phyloP scores from a whole-genome alignment of 805 yeast species.

The Ogataea pignaliae region DNA sequence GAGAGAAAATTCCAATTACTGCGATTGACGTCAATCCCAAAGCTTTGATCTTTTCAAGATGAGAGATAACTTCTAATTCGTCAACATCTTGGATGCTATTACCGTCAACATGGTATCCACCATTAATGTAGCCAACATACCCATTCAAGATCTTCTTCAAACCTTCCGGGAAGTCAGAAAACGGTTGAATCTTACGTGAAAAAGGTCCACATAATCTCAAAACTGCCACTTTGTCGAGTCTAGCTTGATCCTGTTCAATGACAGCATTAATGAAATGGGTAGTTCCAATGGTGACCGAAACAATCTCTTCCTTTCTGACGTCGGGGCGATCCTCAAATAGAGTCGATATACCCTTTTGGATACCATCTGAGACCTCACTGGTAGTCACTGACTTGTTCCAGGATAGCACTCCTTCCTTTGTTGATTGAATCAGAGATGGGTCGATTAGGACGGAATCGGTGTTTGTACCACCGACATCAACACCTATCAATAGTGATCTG shows the following conservation, averaged over 20 bases:
- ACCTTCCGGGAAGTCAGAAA: conserved; percentile 41
- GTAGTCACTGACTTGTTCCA: conserved; percentile 43
- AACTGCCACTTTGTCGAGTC: conserved; percentile 42
- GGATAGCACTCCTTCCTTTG: conserved; percentile 32
- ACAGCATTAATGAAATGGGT: conserved; percentile 50
- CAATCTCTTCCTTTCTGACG: conserved; percentile 26
- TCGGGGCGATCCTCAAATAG: conserved; percentile 25
- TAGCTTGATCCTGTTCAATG: conserved; percentile 39
- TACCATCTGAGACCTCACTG: conserved; percentile 40
- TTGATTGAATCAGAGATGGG: conserved; percentile 25
- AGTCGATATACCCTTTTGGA: conserved; percentile 31
- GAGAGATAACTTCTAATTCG: conserved; percentile 18
- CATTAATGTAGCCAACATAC: conserved; percentile 33
- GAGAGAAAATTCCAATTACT: conserved; percentile 38
- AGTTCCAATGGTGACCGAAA: conserved; percentile 46
- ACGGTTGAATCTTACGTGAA: conserved; percentile 35
- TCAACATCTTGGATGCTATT: conserved; percentile 31
- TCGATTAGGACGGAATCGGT: conserved; percentile 44
- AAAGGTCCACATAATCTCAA: conserved; percentile 43
- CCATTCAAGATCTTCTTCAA: conserved; percentile 33
- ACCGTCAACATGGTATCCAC: conserved; percentile 44
- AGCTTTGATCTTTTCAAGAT: conserved; percentile 25
- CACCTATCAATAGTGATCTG: conserved; percentile 33
- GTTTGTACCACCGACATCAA: conserved; percentile 51
- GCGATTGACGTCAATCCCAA: conserved; percentile 35